Base-by-base conservation (phyloP, 129 eudicot genomes). In the Calendula officinalis region DNA sequence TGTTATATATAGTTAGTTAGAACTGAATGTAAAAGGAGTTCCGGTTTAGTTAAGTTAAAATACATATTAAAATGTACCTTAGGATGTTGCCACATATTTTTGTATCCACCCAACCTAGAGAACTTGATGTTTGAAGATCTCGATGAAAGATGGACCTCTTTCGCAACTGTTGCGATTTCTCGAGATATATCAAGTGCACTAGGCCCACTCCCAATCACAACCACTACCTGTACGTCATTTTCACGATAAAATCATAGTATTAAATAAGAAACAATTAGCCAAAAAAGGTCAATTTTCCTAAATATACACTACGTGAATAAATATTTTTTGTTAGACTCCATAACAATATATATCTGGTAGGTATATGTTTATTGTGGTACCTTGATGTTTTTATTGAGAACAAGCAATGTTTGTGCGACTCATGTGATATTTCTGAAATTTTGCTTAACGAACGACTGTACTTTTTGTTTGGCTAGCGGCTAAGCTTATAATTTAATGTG, bases 121-220 rank as follows among this genome's bases (percentile, higher is more conserved):
- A 73, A 54, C 54, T 72, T 65, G 59, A 57, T 62, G 5, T 77
- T 8, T 12, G 87, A 75, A 11, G 79, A 57, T 76, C 85, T 82
- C 17, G 82, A 75, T 7, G 90, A 77, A 10, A 82, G 77, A 73
- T 82, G 90, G 67, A 89, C 96, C 60, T 89, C 76, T 76, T 78
- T 82, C 2, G 94, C 90, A 8, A 81, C 78, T 2, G 34, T 54
- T 9, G 87, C 76, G 41, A 89, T 82, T 8, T 89, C 96, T 35
- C 33, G 60, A 5, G 81, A 80, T 56, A 82, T 85, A 47, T 89
- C 96, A 5, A 12, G 6, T 9, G 84, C 94, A 41, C 94, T 89
- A 5, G 87, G 76, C 49, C 87, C 90, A 15, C 9, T 72, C 57
- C 96, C 96, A 45, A 89, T 75, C 48, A 82, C 71, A 4, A 89